Evolutionary conservation across 176 grass and related monocot genomes (phyloP).

Genomic region (Avena insularis): DNA sequence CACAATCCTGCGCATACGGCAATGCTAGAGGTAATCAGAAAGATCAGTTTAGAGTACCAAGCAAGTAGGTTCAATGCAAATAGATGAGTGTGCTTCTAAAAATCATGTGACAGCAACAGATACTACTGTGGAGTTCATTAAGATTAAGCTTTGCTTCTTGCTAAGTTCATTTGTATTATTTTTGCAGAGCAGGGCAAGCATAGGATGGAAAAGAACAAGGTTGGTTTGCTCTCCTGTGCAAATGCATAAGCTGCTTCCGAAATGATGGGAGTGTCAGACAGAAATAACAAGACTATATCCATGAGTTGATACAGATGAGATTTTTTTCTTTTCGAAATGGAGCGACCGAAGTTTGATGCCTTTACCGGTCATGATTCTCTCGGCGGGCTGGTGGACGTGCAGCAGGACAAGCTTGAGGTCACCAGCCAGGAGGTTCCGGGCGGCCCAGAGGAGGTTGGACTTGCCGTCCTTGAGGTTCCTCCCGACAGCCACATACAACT

Average conservation of each 20-base stretch:
- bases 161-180: neutral
- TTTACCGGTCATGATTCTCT: constrained; percentile 56
- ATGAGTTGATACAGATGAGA: neutral
- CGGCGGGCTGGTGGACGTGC: constrained; percentile 64
- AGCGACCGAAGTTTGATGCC: neutral
- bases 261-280: neutral
- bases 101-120: neutral
- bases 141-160: neutral
- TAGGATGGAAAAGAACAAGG: neutral
- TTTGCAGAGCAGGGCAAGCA: neutral
- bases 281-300: neutral
- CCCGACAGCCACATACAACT: constrained; percentile 50
- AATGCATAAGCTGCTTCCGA: neutral
- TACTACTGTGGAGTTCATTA: neutral
- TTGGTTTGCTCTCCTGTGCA: neutral
- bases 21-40: neutral
- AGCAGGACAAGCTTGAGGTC: constrained; percentile 50
- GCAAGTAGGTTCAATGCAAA: neutral
- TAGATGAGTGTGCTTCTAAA: neutral
- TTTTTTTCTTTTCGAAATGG: no score
- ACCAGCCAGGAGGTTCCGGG: neutral
- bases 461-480: constrained; percentile 52
- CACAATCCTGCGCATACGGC: constrained; percentile 28
- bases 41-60: neutral
- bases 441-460: constrained; percentile 43